A percentile compares a stretch with the other conserved stretches of the same genome.
phyloP scores from a whole-genome alignment of 148 eudicot species.

The Chenopodium suecicum region DNA sequence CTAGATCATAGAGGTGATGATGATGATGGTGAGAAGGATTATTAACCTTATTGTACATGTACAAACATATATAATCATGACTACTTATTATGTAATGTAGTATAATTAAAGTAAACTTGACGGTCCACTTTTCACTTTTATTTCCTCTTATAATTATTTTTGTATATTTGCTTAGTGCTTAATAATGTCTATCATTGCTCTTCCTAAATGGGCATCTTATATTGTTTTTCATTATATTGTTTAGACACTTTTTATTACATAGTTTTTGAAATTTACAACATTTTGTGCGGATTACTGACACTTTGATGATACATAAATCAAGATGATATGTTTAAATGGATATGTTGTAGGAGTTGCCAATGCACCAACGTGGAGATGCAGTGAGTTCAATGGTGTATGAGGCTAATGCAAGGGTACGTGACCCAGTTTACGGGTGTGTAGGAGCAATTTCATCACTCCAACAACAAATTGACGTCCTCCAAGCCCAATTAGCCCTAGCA shows the following conservation, averaged over 20 bases:
- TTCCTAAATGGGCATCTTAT: no score
- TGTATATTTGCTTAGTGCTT: no score
- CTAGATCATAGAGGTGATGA: not conserved
- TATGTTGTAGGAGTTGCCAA: conserved; percentile 58
- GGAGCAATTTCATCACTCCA: conserved; percentile 87
- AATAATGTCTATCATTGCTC: no score
- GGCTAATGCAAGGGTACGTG: conserved; percentile 85
- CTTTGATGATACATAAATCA: no score
- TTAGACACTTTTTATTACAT: no score
- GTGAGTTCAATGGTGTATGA: conserved; percentile 91
- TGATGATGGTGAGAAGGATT: not conserved
- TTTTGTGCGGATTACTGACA: no score
- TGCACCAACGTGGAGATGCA: conserved; percentile 78
- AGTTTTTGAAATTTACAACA: no score
- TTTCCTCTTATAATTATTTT: no score
- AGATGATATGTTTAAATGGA: not conserved
- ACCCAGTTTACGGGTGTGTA: conserved; percentile 91
- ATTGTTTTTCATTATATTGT: no score
- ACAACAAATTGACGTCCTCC: conserved; percentile 66
- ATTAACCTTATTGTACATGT: not conserved
- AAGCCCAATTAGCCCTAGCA: conserved; percentile 67
- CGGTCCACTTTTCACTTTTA: no score
- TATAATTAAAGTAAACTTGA: no score
- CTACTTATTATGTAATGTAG: not conserved
- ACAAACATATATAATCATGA: not conserved